phyloP scores from a whole-genome alignment of 2,329 filamentous ascomycete species.

The Karstenula rhodostoma region DNA sequence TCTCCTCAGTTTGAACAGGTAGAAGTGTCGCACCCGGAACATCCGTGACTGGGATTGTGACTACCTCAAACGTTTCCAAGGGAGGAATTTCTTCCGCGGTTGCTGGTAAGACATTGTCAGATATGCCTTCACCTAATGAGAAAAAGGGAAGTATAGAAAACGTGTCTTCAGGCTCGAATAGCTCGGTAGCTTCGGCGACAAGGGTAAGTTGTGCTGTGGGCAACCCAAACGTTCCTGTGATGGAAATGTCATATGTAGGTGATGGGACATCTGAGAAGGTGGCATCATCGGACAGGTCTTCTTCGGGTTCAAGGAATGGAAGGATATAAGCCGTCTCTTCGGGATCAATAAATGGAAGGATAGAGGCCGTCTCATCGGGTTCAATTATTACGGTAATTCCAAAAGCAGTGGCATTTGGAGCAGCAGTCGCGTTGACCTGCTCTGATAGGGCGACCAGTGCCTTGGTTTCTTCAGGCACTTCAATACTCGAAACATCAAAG shows the following conservation, averaged over 20 bases:
- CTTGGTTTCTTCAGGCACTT: too few species aligned
- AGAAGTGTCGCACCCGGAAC: neutral
- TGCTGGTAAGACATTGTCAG: neutral
- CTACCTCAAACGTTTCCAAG: neutral
- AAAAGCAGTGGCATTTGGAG: neutral
- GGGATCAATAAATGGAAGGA: conserved; percentile 4
- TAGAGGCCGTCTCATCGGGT: neutral
- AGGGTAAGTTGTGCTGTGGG: neutral
- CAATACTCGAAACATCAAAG: too few species aligned
- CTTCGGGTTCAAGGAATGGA: neutral
- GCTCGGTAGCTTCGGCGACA: neutral
- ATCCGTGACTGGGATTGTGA: neutral
- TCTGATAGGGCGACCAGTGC: neutral
- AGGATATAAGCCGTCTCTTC: conserved; percentile 6
- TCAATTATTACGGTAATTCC: neutral
- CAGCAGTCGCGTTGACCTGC: neutral
- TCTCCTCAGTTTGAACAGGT: neutral
- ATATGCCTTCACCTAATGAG: neutral
- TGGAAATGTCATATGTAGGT: neutral
- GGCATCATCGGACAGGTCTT: conserved; percentile 9
- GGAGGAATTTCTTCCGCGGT: neutral
- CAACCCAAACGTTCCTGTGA: neutral
- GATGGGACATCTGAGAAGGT: neutral
- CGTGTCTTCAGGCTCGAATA: too few species aligned
- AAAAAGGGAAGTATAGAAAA: too few species aligned